Evolutionary conservation across 805 yeast genomes (phyloP), one percentile per base, ranked within the genome.

Genomic region (Starmerella khaoyaiensis): DNA sequence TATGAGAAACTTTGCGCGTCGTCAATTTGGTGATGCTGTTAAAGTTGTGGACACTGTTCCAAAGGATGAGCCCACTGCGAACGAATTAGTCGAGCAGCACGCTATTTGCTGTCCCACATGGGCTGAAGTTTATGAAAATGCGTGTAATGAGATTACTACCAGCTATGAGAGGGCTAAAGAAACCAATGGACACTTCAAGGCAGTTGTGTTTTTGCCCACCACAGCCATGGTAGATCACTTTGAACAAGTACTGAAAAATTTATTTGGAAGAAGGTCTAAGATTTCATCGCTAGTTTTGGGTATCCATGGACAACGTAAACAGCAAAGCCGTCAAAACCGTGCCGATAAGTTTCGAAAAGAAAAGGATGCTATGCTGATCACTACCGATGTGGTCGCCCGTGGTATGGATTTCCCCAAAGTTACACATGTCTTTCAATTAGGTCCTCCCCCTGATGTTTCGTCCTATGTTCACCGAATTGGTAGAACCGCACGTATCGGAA

Each of bases 391-490:
- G 41, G 93, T 86, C 44, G 95, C 96, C 11, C 74, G 97, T 62
- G 97, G 97, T 49, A 76, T 87, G 78, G 96, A 87, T 63, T 81
- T 87, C 68, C 90, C 86, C 39, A 72, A 73, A 49, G 93, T 87
- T 21, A 61, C 83, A 19, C 81, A 82, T 54, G 96, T 87, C 36
- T 63, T 79, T 50, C 96, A 87, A 63, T 58, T 82, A 37, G 80
- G 87, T 47, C 68, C 76, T n/a, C 81, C 90, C 43, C 60, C 67
- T 32, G 81, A 76, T 40, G 60, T 74, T 18, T 72, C 86, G n/a
- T 77, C 79, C 45, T 84, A 86, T 56, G 74, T 84, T 41, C 97
- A 87, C 61, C 77, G 94, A 59, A 77, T 87, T 53, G 97, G 97
- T 42, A 76, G 97, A 67, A 87, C 96, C 12, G 97, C 93, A 29